Evolutionary conservation across 805 yeast species (phyloP), one percentile per base, ranked within the genome.

Genomic region (Cyberlindnera suaveolens): DNA sequence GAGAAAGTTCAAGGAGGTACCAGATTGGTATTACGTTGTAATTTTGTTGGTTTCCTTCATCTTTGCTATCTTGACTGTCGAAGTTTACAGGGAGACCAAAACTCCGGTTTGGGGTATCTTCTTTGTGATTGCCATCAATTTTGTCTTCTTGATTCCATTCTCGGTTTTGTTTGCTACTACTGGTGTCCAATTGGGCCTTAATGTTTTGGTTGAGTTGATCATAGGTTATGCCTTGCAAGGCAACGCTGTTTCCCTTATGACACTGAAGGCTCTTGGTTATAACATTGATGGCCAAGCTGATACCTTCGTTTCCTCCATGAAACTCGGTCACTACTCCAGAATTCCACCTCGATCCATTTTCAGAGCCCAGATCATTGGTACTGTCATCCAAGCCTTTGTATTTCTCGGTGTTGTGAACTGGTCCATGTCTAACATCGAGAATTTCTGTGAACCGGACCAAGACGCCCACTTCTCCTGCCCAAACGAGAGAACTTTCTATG

Each of bases 251-350:
- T 82, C 81, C 10, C 60, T 76, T 45, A 74, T 72, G 67, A 64
- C 74, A 14, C 57, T 77, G 46, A 76, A 77, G 47, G 71, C 75
- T 1, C 68, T 68, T 41, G 81, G 80, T 35, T 74, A 77, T 39
- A 80, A 78, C 55, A 76, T 79, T 48, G 82, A 77, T 54, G 72
- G 74, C 30, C 85, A 80, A 60, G 84, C 86, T 8, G 77, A 79
- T 48, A 73, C 68, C 53, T 81, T 74, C 60, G 74, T 78, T 41
- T 70, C 75, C 56, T 77, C 75, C 20, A 47, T 42, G 41, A 51
- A 51, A 40, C 19, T 49, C 30, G 56, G 72, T 1, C 84, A 78
- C 57, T 79, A 79, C 55, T 59, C 74, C 29, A 77, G 75, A 47
- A 65, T 79, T 30, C 78, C 84, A 1, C 85, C 84, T 14, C 64